These are phyloP conservation scores for Blastobotrys chiropterorum DNA, from an alignment of 805 yeast genomes.

Conservation along the genomic window DNA sequence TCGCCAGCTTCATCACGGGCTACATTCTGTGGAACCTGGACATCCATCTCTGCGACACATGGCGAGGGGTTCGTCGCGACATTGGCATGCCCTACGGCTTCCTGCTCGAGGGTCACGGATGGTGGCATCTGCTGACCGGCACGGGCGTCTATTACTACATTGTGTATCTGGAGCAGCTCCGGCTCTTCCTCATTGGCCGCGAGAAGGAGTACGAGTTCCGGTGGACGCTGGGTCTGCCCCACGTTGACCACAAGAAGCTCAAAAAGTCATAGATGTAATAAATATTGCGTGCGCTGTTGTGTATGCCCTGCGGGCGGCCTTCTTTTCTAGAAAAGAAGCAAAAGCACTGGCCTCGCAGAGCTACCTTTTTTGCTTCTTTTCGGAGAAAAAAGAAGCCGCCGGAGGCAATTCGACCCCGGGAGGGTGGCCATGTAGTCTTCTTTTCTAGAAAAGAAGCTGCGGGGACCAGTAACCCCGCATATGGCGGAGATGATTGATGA, in stretches of 20 bases:
- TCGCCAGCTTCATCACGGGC: slow-evolving; percentile 61
- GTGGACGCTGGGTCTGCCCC: slow-evolving; percentile 55
- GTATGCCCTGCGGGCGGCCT: no score
- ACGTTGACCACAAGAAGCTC: slow-evolving; percentile 28
- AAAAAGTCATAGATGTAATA: no score
- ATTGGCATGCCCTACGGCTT: slow-evolving; percentile 83
- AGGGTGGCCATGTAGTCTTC: no score
- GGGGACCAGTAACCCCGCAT: no score
- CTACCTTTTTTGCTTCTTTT: no score
- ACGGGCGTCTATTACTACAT: slow-evolving; percentile 82
- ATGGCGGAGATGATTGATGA: no score
- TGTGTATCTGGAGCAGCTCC: slow-evolving; percentile 68
- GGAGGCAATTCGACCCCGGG: no score
- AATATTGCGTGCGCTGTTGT: no score
- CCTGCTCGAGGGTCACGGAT: slow-evolving; percentile 85
- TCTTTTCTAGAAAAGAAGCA: no score
- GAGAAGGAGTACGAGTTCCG: slow-evolving; percentile 50
- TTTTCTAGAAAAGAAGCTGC: no score
- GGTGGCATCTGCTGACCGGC: slow-evolving; percentile 83
- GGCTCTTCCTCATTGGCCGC: slow-evolving; percentile 57
- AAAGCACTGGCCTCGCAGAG: no score
- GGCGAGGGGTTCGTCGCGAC: slow-evolving; percentile 52
- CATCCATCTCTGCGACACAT: slow-evolving; percentile 63
- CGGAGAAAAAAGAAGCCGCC: no score
- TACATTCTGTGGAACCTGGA: slow-evolving; percentile 87